phyloP scores from a whole-genome alignment of 2,329 filamentous ascomycete genomes.

The Pestalotiopsis sp. region DNA sequence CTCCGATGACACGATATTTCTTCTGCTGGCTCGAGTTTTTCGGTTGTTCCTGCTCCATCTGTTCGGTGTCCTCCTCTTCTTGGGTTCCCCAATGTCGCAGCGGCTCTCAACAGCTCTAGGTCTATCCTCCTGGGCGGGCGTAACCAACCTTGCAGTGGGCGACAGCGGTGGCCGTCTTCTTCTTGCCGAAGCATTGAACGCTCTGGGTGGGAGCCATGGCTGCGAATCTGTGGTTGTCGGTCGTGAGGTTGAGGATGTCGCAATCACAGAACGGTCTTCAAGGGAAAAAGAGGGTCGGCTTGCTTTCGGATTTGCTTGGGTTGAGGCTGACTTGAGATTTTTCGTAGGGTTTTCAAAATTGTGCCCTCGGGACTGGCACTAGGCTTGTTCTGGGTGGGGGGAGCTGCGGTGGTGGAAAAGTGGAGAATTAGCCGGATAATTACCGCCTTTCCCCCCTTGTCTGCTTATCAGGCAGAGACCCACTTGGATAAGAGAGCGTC shows the following conservation, averaged over 20 bases:
- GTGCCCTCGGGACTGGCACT: slow-evolving; percentile 24
- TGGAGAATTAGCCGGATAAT: slow-evolving; percentile 9
- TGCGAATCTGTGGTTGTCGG: slow-evolving; percentile 33
- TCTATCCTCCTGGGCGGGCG: neutral
- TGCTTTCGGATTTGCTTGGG: slow-evolving; percentile 16
- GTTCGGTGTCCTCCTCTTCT: neutral
- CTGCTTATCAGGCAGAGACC: neutral
- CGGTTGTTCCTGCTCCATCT: slow-evolving; percentile 6
- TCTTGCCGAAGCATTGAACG: slow-evolving; percentile 99
- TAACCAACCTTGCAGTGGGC: slow-evolving; percentile 84
- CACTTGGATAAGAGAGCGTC: neutral
- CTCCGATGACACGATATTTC: neutral
- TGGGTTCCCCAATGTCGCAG: neutral
- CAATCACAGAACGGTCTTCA: slow-evolving; percentile 18
- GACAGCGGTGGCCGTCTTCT: slow-evolving; percentile 87
- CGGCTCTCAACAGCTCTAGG: neutral
- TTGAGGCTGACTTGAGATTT: slow-evolving; percentile 17
- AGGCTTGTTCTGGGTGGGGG: slow-evolving; percentile 13
- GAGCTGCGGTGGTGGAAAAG: neutral
- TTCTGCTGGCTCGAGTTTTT: neutral
- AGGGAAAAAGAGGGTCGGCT: slow-evolving; percentile 10
- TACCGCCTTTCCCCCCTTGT: neutral
- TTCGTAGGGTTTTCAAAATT: slow-evolving; percentile 24
- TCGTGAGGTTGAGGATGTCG: slow-evolving; percentile 18
- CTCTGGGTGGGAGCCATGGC: slow-evolving; percentile 78